These are phyloP conservation scores for Mesembryanthemum crystallinum DNA, from an alignment of 148 eudicot genomes.

Conservation along the genomic window DNA sequence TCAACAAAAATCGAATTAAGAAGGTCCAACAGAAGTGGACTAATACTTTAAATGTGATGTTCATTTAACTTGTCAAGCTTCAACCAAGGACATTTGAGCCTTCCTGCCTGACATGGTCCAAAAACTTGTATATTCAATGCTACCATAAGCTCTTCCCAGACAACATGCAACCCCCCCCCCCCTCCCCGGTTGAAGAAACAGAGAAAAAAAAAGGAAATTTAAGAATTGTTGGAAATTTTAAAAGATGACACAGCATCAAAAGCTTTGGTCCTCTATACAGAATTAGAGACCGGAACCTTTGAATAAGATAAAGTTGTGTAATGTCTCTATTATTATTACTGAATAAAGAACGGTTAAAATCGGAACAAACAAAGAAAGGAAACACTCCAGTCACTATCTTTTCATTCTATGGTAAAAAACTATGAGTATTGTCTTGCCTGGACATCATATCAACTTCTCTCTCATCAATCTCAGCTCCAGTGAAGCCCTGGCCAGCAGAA, in stretches of 20 bases:
- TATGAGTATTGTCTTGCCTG: conserved; percentile 32
- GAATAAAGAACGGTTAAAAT: neutral
- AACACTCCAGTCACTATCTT: neutral
- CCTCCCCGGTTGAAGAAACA: too few species aligned
- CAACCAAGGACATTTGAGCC: too few species aligned
- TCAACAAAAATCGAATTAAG: too few species aligned
- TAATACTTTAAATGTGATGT: too few species aligned
- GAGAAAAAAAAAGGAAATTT: too few species aligned
- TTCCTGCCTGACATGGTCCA: too few species aligned
- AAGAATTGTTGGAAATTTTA: neutral
- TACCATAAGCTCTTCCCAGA: too few species aligned
- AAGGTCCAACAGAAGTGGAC: too few species aligned
- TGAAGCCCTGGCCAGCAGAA: conserved; percentile 26
- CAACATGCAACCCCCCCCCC: too few species aligned
- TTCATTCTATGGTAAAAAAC: conserved; percentile 32
- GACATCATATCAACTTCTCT: conserved; percentile 23
- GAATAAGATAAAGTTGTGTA: neutral
- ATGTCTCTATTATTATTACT: neutral
- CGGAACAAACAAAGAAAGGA: neutral
- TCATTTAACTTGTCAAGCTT: too few species aligned
- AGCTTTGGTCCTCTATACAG: neutral
- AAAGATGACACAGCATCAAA: neutral
- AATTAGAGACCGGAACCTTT: neutral
- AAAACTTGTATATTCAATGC: too few species aligned
- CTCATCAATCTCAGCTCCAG: conserved; percentile 24